A percentile compares a stretch with the other conserved stretches of the same genome.
Evolutionary conservation across 2,329 filamentous ascomycete genomes (phyloP).

Genomic region (Fusarium oligoseptatum): DNA sequence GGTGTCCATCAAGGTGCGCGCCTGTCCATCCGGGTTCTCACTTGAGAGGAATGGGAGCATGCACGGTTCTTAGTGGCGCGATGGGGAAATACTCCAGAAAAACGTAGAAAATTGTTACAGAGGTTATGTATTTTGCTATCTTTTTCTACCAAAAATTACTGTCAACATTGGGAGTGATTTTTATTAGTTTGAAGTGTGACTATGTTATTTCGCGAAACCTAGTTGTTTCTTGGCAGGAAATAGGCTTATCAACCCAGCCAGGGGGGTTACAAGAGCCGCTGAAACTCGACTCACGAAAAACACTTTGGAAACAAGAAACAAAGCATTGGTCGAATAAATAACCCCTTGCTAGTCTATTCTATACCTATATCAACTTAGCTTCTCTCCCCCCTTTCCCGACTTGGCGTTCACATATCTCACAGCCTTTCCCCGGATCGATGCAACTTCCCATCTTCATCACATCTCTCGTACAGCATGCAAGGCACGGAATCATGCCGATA

Average conservation of each 20-base stretch:
- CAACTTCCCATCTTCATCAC: background rate
- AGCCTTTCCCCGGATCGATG: background rate
- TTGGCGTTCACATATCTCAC: background rate
- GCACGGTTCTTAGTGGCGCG: slow-evolving; percentile 10
- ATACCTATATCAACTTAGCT: slow-evolving; percentile 4
- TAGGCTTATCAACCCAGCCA: background rate
- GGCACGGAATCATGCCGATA: background rate
- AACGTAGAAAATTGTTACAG: fast-evolving
- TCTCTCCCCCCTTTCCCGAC: background rate
- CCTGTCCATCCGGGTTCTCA: slow-evolving; percentile 46
- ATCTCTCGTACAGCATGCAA: background rate
- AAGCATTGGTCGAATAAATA: background rate
- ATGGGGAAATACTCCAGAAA: slow-evolving; percentile 13
- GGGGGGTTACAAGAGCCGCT: background rate
- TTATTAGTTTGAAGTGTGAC: background rate
- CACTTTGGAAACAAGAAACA: background rate
- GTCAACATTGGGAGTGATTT: background rate
- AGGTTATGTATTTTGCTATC: slow-evolving; percentile 16
- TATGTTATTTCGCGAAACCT: background rate
- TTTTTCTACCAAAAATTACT: background rate
- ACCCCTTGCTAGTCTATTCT: background rate
- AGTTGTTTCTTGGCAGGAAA: background rate
- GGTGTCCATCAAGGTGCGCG: slow-evolving; percentile 46
- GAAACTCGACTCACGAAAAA: background rate
- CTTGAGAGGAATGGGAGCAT: slow-evolving; percentile 5